A percentile compares a stretch with the other conserved stretches of the same genome.
phyloP scores from a whole-genome alignment of 495 filamentous ascomycete species.

The Penicillium nucicola region DNA sequence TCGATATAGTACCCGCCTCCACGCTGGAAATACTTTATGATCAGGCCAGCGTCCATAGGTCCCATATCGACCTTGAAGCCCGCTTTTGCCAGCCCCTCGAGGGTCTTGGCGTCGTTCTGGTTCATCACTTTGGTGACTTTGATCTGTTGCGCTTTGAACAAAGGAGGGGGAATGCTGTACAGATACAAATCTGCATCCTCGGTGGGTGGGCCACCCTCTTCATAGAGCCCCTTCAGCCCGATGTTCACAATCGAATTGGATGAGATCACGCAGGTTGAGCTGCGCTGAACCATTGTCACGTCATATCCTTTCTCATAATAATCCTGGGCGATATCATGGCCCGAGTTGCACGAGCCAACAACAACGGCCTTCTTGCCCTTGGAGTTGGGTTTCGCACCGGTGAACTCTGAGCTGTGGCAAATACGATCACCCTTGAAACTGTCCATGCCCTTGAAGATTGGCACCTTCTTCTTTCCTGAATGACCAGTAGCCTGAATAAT shows the following conservation, averaged over 20 bases:
- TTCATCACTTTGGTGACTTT: slow-evolving; percentile 48
- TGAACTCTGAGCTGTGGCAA: slow-evolving; percentile 70
- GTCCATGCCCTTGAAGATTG: slow-evolving; percentile 58
- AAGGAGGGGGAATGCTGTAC: slow-evolving; percentile 50
- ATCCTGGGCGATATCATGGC: slow-evolving; percentile 80
- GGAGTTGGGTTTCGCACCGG: slow-evolving; percentile 48
- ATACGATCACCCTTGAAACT: slow-evolving; percentile 51
- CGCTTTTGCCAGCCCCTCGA: slow-evolving; percentile 59
- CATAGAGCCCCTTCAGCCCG: slow-evolving; percentile 56
- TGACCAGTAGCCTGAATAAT: slow-evolving; percentile 72
- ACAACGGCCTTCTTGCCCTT: slow-evolving; percentile 67
- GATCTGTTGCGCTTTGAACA: slow-evolving; percentile 57
- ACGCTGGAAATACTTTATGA: slow-evolving; percentile 71
- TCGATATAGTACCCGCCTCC: slow-evolving; percentile 84
- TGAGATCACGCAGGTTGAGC: slow-evolving; percentile 67
- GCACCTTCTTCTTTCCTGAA: slow-evolving; percentile 65
- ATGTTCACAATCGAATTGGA: slow-evolving; percentile 53
- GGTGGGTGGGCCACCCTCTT: slow-evolving; percentile 49
- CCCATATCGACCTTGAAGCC: slow-evolving; percentile 72
- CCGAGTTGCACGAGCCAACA: slow-evolving; percentile 77
- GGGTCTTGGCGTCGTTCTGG: slow-evolving; percentile 44
- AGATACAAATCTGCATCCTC: slow-evolving; percentile 64
- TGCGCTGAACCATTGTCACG: slow-evolving; percentile 83
- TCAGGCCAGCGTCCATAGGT: slow-evolving; percentile 60
- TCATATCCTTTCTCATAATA: slow-evolving; percentile 76